Conservation (phyloP, 176 grass and related monocot species). For the Phyllostachys edulis region DNA sequence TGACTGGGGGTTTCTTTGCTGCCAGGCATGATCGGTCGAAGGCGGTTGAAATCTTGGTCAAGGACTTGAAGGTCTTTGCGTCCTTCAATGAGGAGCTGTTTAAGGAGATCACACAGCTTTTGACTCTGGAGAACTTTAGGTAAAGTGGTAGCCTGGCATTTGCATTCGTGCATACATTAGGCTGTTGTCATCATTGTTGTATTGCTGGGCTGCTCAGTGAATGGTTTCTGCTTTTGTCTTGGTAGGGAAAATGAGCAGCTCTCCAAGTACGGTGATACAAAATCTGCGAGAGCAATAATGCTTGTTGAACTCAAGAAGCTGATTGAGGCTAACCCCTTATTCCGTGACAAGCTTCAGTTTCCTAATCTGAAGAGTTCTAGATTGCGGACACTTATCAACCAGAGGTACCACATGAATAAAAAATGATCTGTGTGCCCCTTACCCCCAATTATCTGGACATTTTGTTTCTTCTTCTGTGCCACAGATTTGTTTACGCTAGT, state of each 20-base stretch:
- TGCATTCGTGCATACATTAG: neutral
- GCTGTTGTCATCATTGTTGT: neutral
- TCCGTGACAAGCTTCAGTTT: slow-evolving; percentile 97
- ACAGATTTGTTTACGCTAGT: neutral
- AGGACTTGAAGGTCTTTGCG: slow-evolving; percentile 97
- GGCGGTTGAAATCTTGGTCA: slow-evolving; percentile 96
- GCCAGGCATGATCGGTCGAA: slow-evolving; percentile 91
- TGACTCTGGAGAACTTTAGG: slow-evolving; percentile 98
- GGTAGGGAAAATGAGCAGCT: slow-evolving; percentile 96
- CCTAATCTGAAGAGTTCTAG: slow-evolving; percentile 94
- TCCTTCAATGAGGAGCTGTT: slow-evolving; percentile 94
- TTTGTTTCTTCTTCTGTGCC: slow-evolving; percentile 11
- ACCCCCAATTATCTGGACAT: neutral
- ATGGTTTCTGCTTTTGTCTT: slow-evolving; percentile 21
- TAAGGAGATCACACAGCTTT: slow-evolving; percentile 97
- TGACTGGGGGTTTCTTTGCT: slow-evolving; percentile 10
- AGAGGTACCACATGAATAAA: slow-evolving; percentile 56
- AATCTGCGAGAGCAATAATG: slow-evolving; percentile 96
- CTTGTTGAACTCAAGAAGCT: slow-evolving; percentile 96
- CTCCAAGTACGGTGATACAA: slow-evolving; percentile 99
- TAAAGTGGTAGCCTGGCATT: slow-evolving; percentile 31
- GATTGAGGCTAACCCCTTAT: slow-evolving; percentile 96
- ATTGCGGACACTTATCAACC: slow-evolving; percentile 93
- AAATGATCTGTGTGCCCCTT: neutral
- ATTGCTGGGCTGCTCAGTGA: slow-evolving; percentile 18